Evolutionary conservation across 2,329 filamentous ascomycete genomes (phyloP).

Genomic region (Colletotrichum euphorbiae): DNA sequence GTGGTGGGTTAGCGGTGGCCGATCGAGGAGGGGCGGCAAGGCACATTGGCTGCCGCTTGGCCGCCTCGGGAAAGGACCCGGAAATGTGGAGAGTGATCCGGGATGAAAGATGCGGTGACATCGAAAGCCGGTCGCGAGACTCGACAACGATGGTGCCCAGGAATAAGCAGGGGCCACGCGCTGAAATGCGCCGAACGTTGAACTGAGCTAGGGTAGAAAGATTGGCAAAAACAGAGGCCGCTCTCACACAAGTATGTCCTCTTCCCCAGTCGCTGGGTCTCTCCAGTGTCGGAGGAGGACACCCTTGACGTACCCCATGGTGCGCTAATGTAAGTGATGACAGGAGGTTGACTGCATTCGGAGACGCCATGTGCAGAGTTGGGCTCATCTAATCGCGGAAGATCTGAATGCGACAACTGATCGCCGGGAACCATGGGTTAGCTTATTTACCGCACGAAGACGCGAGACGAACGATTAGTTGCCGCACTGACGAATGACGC

Average conservation of each 20-base stretch:
- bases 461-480: neutral
- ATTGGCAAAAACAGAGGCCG: neutral
- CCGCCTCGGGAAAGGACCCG: slow-evolving; percentile 36
- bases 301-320: no score
- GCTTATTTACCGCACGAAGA: neutral
- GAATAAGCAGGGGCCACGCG: neutral
- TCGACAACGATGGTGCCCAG: neutral
- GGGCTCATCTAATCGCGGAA: no score
- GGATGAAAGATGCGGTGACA: slow-evolving; percentile 31
- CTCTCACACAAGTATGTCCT: neutral
- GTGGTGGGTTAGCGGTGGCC: slow-evolving; percentile 30
- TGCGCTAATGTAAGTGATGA: no score
- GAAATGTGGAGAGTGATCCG: slow-evolving; percentile 33
- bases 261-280: no score
- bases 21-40: slow-evolving; percentile 38
- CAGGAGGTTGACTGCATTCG: slow-evolving; percentile 7
- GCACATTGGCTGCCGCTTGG: slow-evolving; percentile 36
- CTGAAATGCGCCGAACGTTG: slow-evolving; percentile 25
- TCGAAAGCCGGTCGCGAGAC: slow-evolving; percentile 25
- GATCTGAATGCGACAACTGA: neutral
- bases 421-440: neutral
- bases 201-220: slow-evolving; percentile 4
- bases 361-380: no score
- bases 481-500: neutral
- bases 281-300: no score